phyloP scores from a whole-genome alignment of 345 rosid species.

The Euclidium syriacum region DNA sequence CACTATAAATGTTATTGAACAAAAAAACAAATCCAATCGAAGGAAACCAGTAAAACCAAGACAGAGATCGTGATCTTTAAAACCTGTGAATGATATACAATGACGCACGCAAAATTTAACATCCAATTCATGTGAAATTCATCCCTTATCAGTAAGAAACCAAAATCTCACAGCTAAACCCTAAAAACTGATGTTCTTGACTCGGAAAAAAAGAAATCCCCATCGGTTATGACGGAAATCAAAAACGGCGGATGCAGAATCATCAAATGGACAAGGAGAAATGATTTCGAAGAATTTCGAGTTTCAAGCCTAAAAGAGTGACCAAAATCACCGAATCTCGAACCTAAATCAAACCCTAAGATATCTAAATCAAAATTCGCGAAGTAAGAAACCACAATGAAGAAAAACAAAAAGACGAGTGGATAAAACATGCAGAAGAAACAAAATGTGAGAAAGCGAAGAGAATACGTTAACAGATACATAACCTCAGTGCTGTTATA shows the following conservation, averaged over 20 bases:
- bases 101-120: not conserved
- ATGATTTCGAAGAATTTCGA: not conserved
- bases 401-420: not conserved
- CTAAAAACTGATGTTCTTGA: not conserved
- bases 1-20: not conserved
- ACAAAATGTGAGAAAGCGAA: not conserved
- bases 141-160: not conserved
- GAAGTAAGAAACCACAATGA: conserved; percentile 1
- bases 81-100: not conserved
- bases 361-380: not conserved
- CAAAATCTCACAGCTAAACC: not conserved
- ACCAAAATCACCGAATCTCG: not conserved
- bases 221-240: not conserved
- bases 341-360: not conserved
- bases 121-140: not conserved
- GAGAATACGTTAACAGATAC: not conserved
- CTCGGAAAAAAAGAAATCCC: not conserved
- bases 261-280: not conserved
- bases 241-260: not conserved
- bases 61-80: not conserved
- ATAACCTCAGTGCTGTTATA: not conserved
- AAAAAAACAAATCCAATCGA: not conserved
- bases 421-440: not conserved
- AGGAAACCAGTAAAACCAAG: not conserved
- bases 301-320: not conserved